A percentile compares a stretch with the other conserved stretches of the same genome.
These are phyloP conservation scores for Kwoniella europaea DNA, from an alignment of 768 basidiomycete genomes.

Conservation along the genomic window DNA sequence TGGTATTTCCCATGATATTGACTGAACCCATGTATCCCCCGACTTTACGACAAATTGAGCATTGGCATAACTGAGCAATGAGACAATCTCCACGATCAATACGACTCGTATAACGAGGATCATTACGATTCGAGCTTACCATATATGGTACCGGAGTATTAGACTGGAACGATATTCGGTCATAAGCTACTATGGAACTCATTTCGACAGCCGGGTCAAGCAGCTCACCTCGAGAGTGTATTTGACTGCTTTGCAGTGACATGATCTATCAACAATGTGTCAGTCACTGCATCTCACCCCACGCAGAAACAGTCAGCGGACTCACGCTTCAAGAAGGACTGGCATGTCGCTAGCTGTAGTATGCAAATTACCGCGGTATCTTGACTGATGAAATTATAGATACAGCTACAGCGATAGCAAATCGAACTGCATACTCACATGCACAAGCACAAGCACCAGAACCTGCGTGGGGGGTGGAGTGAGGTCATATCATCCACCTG, in stretches of 20 bases:
- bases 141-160: slow-evolving; percentile 57
- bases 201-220: neutral
- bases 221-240: slow-evolving; percentile 49
- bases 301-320: neutral
- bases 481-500: neutral
- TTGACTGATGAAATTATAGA: neutral
- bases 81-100: too few relatives aligned
- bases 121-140: slow-evolving; percentile 32
- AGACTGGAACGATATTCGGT: slow-evolving; percentile 19
- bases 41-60: slow-evolving; percentile 56
- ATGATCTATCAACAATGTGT: slow-evolving; percentile 37
- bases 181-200: neutral
- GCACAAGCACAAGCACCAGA: too few relatives aligned
- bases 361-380: neutral
- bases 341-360: slow-evolving; percentile 29
- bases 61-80: slow-evolving; percentile 56
- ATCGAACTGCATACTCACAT: too few relatives aligned
- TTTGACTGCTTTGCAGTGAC: slow-evolving; percentile 54
- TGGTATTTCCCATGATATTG: slow-evolving; percentile 57
- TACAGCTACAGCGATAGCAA: too few relatives aligned
- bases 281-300: neutral
- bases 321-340: slow-evolving; percentile 52
- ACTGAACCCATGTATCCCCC: slow-evolving; percentile 58
- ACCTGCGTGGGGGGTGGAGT: neutral
- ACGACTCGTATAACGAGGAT: too few relatives aligned